phyloP scores from a whole-genome alignment of 495 filamentous ascomycete species.

The Lindgomyces ingoldianus region DNA sequence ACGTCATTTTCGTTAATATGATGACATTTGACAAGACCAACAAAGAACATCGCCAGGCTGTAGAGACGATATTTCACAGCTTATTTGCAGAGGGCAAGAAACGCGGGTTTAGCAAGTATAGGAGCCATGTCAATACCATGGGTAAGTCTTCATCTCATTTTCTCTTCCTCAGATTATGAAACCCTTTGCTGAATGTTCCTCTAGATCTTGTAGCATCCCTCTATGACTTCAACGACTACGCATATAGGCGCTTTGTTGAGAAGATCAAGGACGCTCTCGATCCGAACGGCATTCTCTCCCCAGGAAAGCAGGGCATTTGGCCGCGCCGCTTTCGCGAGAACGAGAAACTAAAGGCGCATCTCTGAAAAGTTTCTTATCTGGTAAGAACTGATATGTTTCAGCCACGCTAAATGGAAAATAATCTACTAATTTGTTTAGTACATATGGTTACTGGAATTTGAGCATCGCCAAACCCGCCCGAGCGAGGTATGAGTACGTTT shows the following conservation, averaged over 20 bases:
- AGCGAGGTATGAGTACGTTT: too few relatives aligned
- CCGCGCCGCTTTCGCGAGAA: conserved; percentile 23
- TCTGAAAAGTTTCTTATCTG: conserved; percentile 11
- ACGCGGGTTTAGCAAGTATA: conserved; percentile 30
- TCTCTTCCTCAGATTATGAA: neutral
- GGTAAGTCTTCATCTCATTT: conserved; percentile 3
- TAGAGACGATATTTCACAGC: conserved; percentile 27
- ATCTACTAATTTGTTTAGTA: too few relatives aligned
- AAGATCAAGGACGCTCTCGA: conserved; percentile 32
- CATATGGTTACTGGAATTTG: too few relatives aligned
- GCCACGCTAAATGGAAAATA: too few relatives aligned
- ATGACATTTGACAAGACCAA: conserved; percentile 38
- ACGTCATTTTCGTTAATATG: conserved; percentile 38
- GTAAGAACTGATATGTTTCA: too few relatives aligned
- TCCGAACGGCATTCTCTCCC: conserved; percentile 28
- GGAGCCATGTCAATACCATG: conserved; percentile 34
- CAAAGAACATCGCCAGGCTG: conserved; percentile 9
- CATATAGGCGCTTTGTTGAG: conserved; percentile 32
- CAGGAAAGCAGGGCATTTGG: conserved; percentile 33
- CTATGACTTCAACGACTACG: conserved; percentile 32
- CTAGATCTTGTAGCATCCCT: conserved; percentile 24
- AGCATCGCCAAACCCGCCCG: too few relatives aligned
- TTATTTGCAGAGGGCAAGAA: conserved; percentile 31
- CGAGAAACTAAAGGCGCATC: conserved; percentile 28
- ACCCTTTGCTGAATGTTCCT: neutral